Evolutionary conservation across 2,329 filamentous ascomycete species (phyloP), one percentile per base, ranked within the genome.

Genomic region (Penicillium sp.): DNA sequence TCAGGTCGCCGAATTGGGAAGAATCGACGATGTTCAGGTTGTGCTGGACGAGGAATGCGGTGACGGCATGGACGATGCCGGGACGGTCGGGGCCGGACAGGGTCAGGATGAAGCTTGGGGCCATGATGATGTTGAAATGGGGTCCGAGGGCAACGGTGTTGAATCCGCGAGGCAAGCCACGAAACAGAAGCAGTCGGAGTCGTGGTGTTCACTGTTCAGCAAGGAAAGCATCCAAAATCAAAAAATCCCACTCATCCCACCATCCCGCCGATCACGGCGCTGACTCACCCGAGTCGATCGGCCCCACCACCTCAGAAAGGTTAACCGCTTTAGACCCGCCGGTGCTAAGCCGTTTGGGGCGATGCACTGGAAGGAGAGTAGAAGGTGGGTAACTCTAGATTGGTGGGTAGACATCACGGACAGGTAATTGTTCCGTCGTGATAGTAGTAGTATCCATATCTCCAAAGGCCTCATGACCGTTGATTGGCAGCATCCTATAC

Each of bases 41-140:
- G 75, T 90, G 85, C 61, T 83, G 78, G 49, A 90, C 89, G 63
- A 95, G 85, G 67, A 94, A 83, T 62, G 87, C 89, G 7, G 91
- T 94, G 65, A 95, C 90, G 56, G 90, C 89, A 76, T 94, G 89
- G 62, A 95, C 89, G 73, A 95, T 94, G 74, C 91, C 91, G 27
- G 90, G 85, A 79, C 90, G 89, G 80, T 95, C 91, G 54, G 91
- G 90, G 79, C 91, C 94, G 55, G 90, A 92, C 62, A 95, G 83
- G 31, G 90, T 94, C 67, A 95, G 85, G 73, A 91, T 88, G 77
- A 89, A 85, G 73, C 88, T 86, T 67, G 63, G 10, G 50, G 83
- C 69, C 72, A 76, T 75, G 57, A 56, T 70, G 69, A 59, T 75
- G 58, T 58, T 70, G 69, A 60, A 69, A 41, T 53, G 60, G 55